phyloP scores from a whole-genome alignment of 257 asterid species.

The Penstemon newberryi region DNA sequence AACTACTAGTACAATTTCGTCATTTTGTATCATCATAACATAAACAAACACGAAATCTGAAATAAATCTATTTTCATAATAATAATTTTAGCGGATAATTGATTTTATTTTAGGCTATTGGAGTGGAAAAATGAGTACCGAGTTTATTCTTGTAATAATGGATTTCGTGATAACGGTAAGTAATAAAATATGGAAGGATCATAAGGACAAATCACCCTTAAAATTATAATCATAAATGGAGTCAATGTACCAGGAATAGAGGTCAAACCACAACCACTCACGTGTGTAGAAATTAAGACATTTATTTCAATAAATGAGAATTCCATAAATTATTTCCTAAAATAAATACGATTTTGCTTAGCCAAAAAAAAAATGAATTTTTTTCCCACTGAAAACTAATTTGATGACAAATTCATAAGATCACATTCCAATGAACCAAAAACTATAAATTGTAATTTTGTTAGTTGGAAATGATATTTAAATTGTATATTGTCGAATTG shows the following conservation, averaged over 20 bases:
- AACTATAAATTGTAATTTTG: too few species aligned
- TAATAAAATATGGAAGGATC: constrained; percentile 13
- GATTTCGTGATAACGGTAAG: background rate
- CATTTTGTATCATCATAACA: background rate
- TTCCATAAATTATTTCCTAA: too few species aligned
- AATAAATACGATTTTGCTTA: too few species aligned
- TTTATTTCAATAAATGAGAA: too few species aligned
- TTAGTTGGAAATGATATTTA: too few species aligned
- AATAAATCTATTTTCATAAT: background rate
- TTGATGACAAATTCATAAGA: too few species aligned
- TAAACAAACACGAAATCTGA: background rate
- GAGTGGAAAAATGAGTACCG: background rate
- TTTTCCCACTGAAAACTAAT: too few species aligned
- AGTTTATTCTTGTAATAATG: background rate
- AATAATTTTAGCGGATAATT: background rate
- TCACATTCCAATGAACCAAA: too few species aligned
- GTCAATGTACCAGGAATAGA: background rate
- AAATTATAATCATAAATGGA: background rate
- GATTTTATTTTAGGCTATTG: background rate
- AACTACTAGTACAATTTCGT: background rate
- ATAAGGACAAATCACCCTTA: background rate
- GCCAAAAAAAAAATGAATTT: too few species aligned
- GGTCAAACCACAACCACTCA: background rate
- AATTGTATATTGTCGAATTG: too few species aligned
- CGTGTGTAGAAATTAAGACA: background rate